Evolutionary conservation across 2,329 filamentous ascomycete species (phyloP).

Genomic region (Pseudopyricularia cyperi): DNA sequence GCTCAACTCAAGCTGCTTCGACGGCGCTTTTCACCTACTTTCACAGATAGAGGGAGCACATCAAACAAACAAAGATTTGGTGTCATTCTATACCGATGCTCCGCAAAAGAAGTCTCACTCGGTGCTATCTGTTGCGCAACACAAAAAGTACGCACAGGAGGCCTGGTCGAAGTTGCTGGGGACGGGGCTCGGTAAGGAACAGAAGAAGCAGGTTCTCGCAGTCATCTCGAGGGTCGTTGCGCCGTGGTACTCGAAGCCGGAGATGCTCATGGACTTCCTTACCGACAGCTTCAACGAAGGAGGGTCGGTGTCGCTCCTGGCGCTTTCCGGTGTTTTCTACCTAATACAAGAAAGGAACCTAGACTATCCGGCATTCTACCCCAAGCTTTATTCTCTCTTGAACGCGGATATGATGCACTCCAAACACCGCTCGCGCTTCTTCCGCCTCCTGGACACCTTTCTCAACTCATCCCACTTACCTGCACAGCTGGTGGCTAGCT

Average conservation of each 20-base stretch:
- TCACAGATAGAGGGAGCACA: constrained; percentile 59
- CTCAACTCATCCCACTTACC: constrained; percentile 85
- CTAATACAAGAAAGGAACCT: constrained; percentile 88
- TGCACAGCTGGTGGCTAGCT: constrained; percentile 80
- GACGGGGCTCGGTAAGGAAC: constrained; percentile 51
- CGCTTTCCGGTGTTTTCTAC: constrained; percentile 87
- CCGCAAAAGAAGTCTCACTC: constrained; percentile 56
- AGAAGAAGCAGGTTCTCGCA: constrained; percentile 67
- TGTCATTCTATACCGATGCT: constrained; percentile 51
- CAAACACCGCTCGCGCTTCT: constrained; percentile 82
- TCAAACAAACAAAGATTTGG: constrained; percentile 49
- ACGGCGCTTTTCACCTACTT: constrained; percentile 49
- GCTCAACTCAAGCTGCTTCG: constrained; percentile 27
- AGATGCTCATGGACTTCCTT: constrained; percentile 88
- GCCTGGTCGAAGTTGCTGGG: constrained; percentile 74
- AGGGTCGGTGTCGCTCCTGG: constrained; percentile 75
- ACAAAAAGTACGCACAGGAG: constrained; percentile 71
- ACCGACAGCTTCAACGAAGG: constrained; percentile 87
- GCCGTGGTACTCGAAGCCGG: constrained; percentile 80
- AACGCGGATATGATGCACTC: constrained; percentile 81
- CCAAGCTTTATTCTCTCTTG: constrained; percentile 84
- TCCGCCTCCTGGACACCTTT: constrained; percentile 84
- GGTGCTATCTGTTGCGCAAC: constrained; percentile 51
- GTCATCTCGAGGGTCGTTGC: constrained; percentile 67
- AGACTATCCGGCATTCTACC: constrained; percentile 90